Conservation (phyloP, 2,329 filamentous ascomycete genomes). For the Beauveria asiatica region DNA sequence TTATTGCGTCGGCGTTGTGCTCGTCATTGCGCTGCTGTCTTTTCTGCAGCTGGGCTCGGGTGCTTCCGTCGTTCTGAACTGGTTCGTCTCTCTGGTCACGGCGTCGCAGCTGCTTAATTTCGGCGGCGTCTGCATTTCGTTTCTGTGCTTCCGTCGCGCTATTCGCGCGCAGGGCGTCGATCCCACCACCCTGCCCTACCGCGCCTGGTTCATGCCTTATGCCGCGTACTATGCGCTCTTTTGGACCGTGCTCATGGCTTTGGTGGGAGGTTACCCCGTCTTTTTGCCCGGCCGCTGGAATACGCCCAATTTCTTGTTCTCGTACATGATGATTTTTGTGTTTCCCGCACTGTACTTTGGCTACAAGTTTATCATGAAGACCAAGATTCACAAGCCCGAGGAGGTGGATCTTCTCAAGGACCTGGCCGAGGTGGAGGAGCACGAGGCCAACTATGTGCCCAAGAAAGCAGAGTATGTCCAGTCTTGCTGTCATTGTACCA, state of each 20-base stretch:
- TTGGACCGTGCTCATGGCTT: conserved; percentile 60
- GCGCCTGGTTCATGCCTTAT: conserved; percentile 61
- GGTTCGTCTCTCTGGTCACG: conserved; percentile 63
- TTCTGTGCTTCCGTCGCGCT: conserved; percentile 63
- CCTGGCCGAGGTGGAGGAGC: conserved; percentile 59
- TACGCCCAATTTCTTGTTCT: conserved; percentile 63
- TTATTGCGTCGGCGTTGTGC: conserved; percentile 59
- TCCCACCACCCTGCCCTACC: conserved; percentile 61
- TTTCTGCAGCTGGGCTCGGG: conserved; percentile 64
- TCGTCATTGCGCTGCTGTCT: conserved; percentile 59
- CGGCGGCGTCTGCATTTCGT: conserved; percentile 59
- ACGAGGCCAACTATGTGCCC: conserved; percentile 52
- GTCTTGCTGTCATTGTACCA: not conserved
- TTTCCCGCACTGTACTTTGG: conserved; percentile 61
- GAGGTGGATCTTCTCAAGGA: conserved; percentile 57
- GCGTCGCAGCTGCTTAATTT: conserved; percentile 70
- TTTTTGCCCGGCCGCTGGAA: conserved; percentile 65
- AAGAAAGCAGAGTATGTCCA: conserved; percentile 40
- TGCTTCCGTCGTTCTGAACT: conserved; percentile 59
- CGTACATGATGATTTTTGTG: conserved; percentile 65
- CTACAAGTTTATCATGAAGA: conserved; percentile 64
- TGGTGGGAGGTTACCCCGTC: conserved; percentile 68
- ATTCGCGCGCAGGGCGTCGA: conserved; percentile 60
- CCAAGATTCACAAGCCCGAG: conserved; percentile 44
- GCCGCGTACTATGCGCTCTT: conserved; percentile 57